A percentile compares a stretch with the other conserved stretches of the same genome.
Evolutionary conservation across 805 yeast species (phyloP).

Genomic region (Candida taoyuanica): DNA sequence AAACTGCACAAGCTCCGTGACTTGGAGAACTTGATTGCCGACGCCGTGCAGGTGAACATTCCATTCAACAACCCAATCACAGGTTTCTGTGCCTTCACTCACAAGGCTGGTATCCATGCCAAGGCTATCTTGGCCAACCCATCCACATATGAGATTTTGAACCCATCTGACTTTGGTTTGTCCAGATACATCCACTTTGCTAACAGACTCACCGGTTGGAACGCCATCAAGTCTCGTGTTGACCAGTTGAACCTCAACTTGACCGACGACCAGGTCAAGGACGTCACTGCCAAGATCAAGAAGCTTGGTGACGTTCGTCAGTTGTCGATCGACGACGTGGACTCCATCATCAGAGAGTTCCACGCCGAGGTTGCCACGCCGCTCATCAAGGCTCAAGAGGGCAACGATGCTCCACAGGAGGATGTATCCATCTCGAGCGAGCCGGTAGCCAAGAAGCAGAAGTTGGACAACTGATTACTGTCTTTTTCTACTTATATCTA

Average conservation of each 20-base stretch:
- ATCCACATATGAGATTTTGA: constrained; percentile 94
- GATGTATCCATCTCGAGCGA: constrained; percentile 16
- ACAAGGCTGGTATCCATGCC: constrained; percentile 99
- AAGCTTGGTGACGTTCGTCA: constrained; percentile 93
- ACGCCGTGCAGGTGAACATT: constrained; percentile 92
- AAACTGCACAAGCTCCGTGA: constrained; percentile 95
- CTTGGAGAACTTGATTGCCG: constrained; percentile 92
- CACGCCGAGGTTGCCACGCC: constrained; percentile 74
- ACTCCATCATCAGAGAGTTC: constrained; percentile 89
- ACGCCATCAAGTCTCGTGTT: constrained; percentile 96
- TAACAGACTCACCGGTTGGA: constrained; percentile 98
- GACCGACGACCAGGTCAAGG: constrained; percentile 92
- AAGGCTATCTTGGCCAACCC: constrained; percentile 98
- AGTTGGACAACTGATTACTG: constrained; percentile 19
- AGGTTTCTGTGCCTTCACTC: constrained; percentile 99
- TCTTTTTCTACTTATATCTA: not conserved
- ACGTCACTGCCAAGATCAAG: constrained; percentile 90
- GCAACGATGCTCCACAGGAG: constrained; percentile 23
- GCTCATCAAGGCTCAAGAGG: constrained; percentile 26
- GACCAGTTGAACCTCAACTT: constrained; percentile 90
- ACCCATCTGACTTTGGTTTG: constrained; percentile 93
- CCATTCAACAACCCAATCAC: constrained; percentile 99
- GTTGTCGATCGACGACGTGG: constrained; percentile 93
- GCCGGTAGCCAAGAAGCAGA: constrained; percentile 31
- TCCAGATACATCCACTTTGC: constrained; percentile 97